Evolutionary conservation across 116 monocot genomes (phyloP).

Genomic region (Papilionanthe hybrid): DNA sequence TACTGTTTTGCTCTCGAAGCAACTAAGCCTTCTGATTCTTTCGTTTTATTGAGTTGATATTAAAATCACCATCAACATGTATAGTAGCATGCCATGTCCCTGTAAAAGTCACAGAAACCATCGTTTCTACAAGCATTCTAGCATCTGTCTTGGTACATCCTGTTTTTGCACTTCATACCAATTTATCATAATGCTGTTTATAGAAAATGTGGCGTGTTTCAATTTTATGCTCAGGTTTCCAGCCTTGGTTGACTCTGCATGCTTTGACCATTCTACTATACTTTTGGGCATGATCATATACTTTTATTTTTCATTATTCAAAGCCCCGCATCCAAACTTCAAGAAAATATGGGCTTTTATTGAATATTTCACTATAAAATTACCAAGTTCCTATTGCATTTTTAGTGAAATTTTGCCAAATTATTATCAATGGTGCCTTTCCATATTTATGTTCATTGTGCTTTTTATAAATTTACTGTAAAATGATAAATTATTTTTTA

Average conservation of each 20-base stretch:
- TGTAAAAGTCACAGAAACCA: not conserved
- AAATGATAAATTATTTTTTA: not conserved
- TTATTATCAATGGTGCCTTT: not conserved
- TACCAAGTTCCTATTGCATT: not conserved
- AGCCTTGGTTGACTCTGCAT: not conserved
- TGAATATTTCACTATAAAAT: not conserved
- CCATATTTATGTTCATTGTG: not conserved
- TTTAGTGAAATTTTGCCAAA: not conserved
- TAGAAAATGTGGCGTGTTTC: not conserved
- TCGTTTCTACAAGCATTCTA: not conserved
- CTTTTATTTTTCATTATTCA: too few relatives aligned
- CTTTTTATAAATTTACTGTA: not conserved
- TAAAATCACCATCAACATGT: too few relatives aligned
- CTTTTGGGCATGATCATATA: not conserved
- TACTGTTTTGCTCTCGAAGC: too few relatives aligned
- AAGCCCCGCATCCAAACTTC: not conserved
- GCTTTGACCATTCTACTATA: not conserved
- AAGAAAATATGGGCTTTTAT: not conserved
- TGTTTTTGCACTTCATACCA: not conserved
- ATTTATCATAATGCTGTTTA: not conserved
- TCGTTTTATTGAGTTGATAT: too few relatives aligned
- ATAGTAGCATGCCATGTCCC: too few relatives aligned
- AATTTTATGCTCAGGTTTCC: not conserved
- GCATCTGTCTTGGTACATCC: not conserved
- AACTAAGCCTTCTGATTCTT: too few relatives aligned